Evolutionary conservation across 495 filamentous ascomycete species (phyloP), one percentile per base, ranked within the genome.

Genomic region (Podospora conica): DNA sequence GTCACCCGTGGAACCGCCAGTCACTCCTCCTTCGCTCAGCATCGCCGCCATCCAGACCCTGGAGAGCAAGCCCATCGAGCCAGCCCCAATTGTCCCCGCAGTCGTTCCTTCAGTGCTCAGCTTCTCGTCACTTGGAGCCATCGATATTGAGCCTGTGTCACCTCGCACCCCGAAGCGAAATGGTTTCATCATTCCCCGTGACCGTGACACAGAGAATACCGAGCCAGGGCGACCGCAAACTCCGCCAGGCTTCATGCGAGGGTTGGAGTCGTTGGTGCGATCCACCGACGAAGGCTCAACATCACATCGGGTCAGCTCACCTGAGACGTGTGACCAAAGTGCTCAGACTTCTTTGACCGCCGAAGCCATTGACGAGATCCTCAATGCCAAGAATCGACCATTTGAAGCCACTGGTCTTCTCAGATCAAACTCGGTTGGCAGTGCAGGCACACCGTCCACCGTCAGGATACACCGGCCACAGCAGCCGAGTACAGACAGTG

Each of bases 261-360:
- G 80, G 12, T 77, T 79, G 55, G 73, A 81, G 60, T 79, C 79
- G 69, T 68, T 79, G 72, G 78, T 79, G 56, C 69, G 76, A 53
- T 79, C 76, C 12, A 70, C 69, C 61, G 83, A 81, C 60, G 70
- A 74, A 5, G 72, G 74, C 27, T 65, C 70, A 22, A 71, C 73
- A 18, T 69, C 75, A 58, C 56, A 65, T 21, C 78, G 72, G 53
- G 82, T 79, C 67, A 77, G 57, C 28, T 12, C 64, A 10, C 48
- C 75, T 18, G 63, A 81, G 55, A 87, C 81, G 58, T 77, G 79
- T 40, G 88, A 94, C 71, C 88, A 91, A 63, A 83, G 85, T 58
- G 85, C 86, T 15, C 91, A 96, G 75, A 94, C 91, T 33, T 79
- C 86, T 9, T 75, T 94, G 33, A 93, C 90, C 15, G 85, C 87